Percentiles rank a stretch among this genome's conserved stretches.
phyloP scores from a whole-genome alignment of 2,329 filamentous ascomycete genomes.

The Colletotrichum scovillei region DNA sequence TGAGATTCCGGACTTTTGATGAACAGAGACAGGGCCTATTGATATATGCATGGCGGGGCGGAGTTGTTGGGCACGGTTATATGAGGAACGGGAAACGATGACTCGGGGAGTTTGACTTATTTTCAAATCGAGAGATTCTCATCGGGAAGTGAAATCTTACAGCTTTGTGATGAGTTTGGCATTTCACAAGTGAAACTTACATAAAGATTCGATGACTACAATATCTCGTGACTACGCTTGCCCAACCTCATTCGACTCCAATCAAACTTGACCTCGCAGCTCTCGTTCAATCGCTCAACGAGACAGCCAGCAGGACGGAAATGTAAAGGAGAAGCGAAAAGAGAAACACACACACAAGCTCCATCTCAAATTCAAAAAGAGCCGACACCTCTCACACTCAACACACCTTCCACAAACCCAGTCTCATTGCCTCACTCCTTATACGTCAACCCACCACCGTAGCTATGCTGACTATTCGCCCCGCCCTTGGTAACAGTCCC shows the following conservation, averaged over 20 bases:
- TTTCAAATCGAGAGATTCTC: background rate
- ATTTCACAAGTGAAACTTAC: background rate
- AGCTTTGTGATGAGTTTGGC: background rate
- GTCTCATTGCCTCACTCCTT: constrained; percentile 43
- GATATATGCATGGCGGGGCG: background rate
- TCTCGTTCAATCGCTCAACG: no score
- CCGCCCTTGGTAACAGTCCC: constrained; percentile 57
- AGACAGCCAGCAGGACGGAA: background rate
- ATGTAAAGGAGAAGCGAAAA: no score
- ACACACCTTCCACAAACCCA: background rate
- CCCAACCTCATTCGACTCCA: background rate
- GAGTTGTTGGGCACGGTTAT: background rate
- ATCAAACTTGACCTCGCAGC: background rate
- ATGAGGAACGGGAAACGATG: background rate
- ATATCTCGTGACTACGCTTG: background rate
- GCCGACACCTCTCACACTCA: background rate
- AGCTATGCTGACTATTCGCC: constrained; percentile 59
- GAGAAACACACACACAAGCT: no score
- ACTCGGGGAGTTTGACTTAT: background rate
- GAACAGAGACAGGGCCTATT: background rate
- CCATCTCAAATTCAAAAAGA: background rate
- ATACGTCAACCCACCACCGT: constrained; percentile 62
- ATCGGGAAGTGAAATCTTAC: background rate
- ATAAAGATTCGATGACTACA: background rate
- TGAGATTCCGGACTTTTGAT: constrained; percentile 49